Percentiles rank a stretch among this genome's conserved stretches.
These are phyloP conservation scores for Boletus vermiculosoides DNA, from an alignment of 768 basidiomycete species.

Conservation along the genomic window DNA sequence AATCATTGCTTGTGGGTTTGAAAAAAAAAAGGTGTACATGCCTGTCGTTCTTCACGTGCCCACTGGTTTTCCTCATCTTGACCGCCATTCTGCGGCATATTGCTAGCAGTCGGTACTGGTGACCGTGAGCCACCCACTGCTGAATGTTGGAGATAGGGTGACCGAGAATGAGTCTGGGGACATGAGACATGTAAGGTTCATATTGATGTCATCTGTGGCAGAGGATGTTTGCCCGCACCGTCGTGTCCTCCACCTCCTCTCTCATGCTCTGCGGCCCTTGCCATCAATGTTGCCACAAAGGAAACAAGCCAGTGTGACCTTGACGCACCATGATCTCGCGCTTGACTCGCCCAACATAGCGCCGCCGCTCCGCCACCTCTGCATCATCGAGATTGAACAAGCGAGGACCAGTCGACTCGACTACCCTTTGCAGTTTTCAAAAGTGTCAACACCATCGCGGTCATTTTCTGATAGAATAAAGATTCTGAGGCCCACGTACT, in stretches of 20 bases:
- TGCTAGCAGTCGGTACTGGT: conserved; percentile 7
- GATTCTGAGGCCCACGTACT: conserved; percentile 44
- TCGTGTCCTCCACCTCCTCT: conserved; percentile 47
- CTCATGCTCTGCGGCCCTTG: conserved; percentile 70
- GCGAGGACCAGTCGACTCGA: conserved; percentile 81
- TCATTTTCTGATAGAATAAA: neutral
- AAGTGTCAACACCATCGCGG: conserved; percentile 1
- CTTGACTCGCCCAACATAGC: conserved; percentile 73
- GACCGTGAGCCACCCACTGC: conserved; percentile 20
- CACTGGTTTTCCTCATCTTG: conserved; percentile 75
- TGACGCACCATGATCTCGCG: conserved; percentile 75
- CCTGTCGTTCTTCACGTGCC: conserved; percentile 87
- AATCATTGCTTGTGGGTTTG: neutral
- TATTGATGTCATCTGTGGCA: neutral
- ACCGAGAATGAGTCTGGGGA: conserved; percentile 9
- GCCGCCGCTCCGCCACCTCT: conserved; percentile 74
- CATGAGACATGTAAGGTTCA: neutral
- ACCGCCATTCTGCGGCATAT: conserved; percentile 23
- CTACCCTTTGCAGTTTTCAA: conserved; percentile 57
- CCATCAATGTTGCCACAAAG: conserved; percentile 18
- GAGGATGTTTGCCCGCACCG: conserved; percentile 10
- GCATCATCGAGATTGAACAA: conserved; percentile 77
- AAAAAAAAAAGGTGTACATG: conserved; percentile 24
- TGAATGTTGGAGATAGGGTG: conserved; percentile 18
- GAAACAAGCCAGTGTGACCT: conserved; percentile 1